Base-by-base conservation (phyloP, 805 yeast species). In the Pichia phayaonensis region DNA sequence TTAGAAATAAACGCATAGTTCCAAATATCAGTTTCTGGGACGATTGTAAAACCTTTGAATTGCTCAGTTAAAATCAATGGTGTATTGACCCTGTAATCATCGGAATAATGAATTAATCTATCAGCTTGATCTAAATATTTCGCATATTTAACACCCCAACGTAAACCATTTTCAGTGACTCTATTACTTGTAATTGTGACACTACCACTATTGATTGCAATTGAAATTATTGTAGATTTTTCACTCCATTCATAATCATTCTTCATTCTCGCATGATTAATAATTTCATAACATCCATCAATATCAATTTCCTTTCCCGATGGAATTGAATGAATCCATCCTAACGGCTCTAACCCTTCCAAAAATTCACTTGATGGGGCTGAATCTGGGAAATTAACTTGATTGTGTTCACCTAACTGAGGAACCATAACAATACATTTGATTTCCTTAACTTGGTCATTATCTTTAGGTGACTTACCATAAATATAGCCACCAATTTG, bases 301-400 rank as follows among this genome's bases (percentile, higher is more conserved):
- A 74, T 72, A 45, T 77, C 76, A 7, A 49, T 59, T 12, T 62
- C 59, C 18, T 75, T 56, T 39, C 86, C 96, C 20, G 77, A 79
- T 1, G 84, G 74, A 63, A 84, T 89, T 0, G 97, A 87, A 63
- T 92, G 97, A n/a, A 94, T 77, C 96, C 97, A 87, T 1, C 99
- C 99, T 18, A 94, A 66, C 6, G 94, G 77, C 60, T 89, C 90
- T 36, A 88, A 64, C 1, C 79, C 85, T n/a, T 73, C 71, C 12
- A 77, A 58, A 44, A 69, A 70, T 21, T 69, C 68, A 10, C 68
- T 59, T 6, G 68, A 66, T 1, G 84, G 80, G 3, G 75, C 56
- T 26, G 59, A 52, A 0, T 60, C 58, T 5, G 92, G 81, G 50
- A 89, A 73, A 56, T 85, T 81, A 15, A 90, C 81, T 4, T 79